phyloP scores from a whole-genome alignment of 2,329 filamentous ascomycete genomes.

The Aspergillus nomiae region DNA sequence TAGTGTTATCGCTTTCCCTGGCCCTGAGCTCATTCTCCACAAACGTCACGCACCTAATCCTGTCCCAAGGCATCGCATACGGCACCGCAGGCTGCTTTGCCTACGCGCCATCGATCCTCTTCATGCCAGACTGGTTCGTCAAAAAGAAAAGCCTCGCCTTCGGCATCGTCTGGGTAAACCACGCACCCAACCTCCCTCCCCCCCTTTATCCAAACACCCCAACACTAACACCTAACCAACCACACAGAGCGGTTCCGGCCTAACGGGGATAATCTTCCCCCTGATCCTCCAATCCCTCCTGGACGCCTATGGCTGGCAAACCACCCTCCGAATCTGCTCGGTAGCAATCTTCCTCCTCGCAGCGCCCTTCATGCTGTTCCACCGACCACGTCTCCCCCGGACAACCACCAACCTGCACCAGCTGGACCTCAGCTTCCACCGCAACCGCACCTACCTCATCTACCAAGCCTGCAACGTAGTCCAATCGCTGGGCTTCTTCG shows the following conservation, averaged over 20 bases:
- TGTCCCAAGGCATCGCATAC: conserved; percentile 35
- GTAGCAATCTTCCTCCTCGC: conserved; percentile 30
- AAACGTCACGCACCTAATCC: conserved; percentile 25
- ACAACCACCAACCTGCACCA: conserved; percentile 34
- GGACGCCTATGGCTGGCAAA: conserved; percentile 45
- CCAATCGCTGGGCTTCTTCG: conserved; percentile 39
- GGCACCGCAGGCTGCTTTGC: conserved; percentile 51
- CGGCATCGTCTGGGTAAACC: conserved; percentile 46
- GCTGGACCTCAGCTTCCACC: conserved; percentile 43
- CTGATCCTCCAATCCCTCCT: conserved; percentile 48
- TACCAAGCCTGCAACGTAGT: conserved; percentile 49
- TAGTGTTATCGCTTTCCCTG: conserved; percentile 27
- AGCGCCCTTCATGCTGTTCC: conserved; percentile 34
- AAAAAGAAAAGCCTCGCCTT: conserved; percentile 47
- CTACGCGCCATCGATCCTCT: conserved; percentile 50
- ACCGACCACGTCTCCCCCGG: conserved; percentile 46
- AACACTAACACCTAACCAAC: conserved; percentile 9
- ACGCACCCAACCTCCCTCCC: not conserved
- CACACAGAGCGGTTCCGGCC: conserved; percentile 35
- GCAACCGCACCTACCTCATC: conserved; percentile 42
- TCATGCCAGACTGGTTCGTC: conserved; percentile 56
- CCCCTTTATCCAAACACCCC: not conserved
- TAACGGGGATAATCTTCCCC: conserved; percentile 49
- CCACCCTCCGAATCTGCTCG: conserved; percentile 48
- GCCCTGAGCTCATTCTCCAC: conserved; percentile 28